A percentile compares a stretch with the other conserved stretches of the same genome.
Conservation (phyloP, 208 protist genomes). For the Blastocrithidia nonstop region DNA sequence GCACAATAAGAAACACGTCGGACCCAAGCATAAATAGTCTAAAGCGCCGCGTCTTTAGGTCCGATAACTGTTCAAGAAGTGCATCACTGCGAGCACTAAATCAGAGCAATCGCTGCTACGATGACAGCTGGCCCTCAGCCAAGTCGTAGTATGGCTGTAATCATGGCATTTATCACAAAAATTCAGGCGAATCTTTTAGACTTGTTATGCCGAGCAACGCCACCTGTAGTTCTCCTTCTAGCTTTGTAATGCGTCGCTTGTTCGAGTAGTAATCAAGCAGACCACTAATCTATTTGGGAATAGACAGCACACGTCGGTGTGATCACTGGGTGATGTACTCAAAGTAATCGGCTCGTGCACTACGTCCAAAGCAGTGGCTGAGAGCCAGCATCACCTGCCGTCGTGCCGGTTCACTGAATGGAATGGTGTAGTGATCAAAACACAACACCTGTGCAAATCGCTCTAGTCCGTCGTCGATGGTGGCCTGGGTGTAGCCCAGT, state of each 20-base stretch:
- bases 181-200: conserved; percentile 37
- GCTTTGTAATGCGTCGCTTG: conserved; percentile 15
- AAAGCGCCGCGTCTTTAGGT: conserved; percentile 37
- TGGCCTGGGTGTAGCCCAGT: conserved; percentile 1
- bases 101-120: conserved; percentile 32
- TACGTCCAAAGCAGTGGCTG: conserved; percentile 33
- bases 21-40: conserved; percentile 62
- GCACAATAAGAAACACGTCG: conserved; percentile 55
- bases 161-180: conserved; percentile 65
- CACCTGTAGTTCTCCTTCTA: conserved; percentile 43
- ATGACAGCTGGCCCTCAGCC: conserved; percentile 32
- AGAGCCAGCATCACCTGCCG: conserved; percentile 56
- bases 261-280: conserved; percentile 58
- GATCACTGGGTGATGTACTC: conserved; percentile 39
- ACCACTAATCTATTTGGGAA: conserved; percentile 29
- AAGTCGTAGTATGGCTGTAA: conserved; percentile 41
- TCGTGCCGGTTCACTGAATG: conserved; percentile 13
- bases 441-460: conserved; percentile 34
- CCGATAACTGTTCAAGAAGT: conserved; percentile 37
- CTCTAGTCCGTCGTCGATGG: conserved; percentile 17
- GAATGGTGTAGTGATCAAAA: conserved; percentile 65
- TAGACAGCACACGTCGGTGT: conserved; percentile 29
- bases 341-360: conserved; percentile 44
- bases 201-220: conserved; percentile 32
- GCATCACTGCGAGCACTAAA: conserved; percentile 44